phyloP scores from a whole-genome alignment of 495 filamentous ascomycete species.

The Oleoguttula mirabilis region DNA sequence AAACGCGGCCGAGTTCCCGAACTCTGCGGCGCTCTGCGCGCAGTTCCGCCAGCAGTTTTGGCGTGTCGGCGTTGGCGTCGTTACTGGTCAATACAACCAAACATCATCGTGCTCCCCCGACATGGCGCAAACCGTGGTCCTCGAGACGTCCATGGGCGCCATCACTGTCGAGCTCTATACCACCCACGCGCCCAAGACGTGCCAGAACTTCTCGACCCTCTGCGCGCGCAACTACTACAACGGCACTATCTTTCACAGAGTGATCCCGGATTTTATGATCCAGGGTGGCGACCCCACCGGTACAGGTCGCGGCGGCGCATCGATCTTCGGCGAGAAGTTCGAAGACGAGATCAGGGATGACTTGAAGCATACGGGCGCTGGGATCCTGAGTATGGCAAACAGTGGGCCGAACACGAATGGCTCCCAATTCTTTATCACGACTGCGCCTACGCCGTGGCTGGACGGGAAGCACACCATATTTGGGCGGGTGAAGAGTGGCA shows the following conservation, averaged over 20 bases:
- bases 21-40: no score
- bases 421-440: slow-evolving; percentile 75
- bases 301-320: slow-evolving; percentile 79
- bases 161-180: slow-evolving; percentile 86
- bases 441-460: slow-evolving; percentile 92
- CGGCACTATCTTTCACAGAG: slow-evolving; percentile 74
- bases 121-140: slow-evolving; percentile 51
- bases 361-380: slow-evolving; percentile 89
- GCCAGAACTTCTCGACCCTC: slow-evolving; percentile 77
- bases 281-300: slow-evolving; percentile 95
- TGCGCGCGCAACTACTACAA: slow-evolving; percentile 78
- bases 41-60: no score
- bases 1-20: no score
- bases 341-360: slow-evolving; percentile 72
- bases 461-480: slow-evolving; percentile 98
- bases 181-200: slow-evolving; percentile 70
- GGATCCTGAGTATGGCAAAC: slow-evolving; percentile 92
- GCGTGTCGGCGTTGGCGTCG: no score
- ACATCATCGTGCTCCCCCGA: no score
- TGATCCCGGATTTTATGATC: slow-evolving; percentile 94
- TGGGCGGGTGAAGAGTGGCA: slow-evolving; percentile 75
- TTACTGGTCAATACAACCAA: no score
- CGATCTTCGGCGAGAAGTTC: slow-evolving; percentile 91
- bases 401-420: slow-evolving; percentile 90
- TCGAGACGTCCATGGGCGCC: slow-evolving; percentile 75